Evolutionary conservation across 2,329 filamentous ascomycete species (phyloP), one percentile per base, ranked within the genome.

Genomic region (Colletotrichum nymphaeae): DNA sequence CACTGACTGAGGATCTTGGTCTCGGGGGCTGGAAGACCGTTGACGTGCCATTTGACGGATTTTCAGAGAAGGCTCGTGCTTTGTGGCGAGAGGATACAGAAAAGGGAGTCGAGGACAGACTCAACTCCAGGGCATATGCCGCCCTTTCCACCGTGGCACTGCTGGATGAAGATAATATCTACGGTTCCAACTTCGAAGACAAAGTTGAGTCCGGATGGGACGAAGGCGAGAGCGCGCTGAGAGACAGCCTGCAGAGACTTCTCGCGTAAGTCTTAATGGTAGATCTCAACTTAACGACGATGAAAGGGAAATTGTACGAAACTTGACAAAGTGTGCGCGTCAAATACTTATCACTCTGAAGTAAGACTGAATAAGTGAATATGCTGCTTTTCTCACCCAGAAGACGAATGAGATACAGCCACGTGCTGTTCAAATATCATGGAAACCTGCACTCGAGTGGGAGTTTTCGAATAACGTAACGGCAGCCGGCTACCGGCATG

Each of bases 111-210:
- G 26, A 35, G 19, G 52, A 70, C 30, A 74, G 74, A 24, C n/a
- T 76, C 4, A 58, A 67, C 4, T 69, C 64, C 0, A 28, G 64
- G 26, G 72, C 74, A 2, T 77, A 76, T 28, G 46, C 37, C 1
- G 67, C 74, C 9, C 59, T 76, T 1, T 60, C 64, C 2, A 76
- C 75, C 7, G 72, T 59, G 8, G 74, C 69, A 1, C 22, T 76
- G 1, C 62, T 76, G 16, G 69, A 76, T 32, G 72, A 75, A 19
- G 22, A 64, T 2, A 76, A 76, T 42, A 53, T 65, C 1, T 77
- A 75, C 26, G 74, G 72, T 0, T 74, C 72, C 1, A 59, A 76
- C 22, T 76, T 71, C 32, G 57, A 30, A 19, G 7, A 42, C 19
- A 60, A 72, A 52, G 57, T 68, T 6, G 76, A 77, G 22, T n/a